Base-by-base conservation (phyloP, 805 yeast species). In the Cyberlindnera saturnus region DNA sequence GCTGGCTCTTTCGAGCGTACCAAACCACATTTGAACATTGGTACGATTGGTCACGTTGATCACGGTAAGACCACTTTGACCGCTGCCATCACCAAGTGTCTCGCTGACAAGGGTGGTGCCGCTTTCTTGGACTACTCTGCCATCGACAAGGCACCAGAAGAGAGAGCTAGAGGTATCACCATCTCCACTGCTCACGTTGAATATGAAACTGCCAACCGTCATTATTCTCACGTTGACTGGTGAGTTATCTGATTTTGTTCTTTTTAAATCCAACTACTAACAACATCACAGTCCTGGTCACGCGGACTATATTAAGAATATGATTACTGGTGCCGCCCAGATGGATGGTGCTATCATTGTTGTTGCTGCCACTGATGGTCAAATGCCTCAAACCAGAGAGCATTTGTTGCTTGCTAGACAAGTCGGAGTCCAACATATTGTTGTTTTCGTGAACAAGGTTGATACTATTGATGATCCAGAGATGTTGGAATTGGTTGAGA, bases 311-410 rank as follows among this genome's bases (percentile, higher is more conserved):
- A 91, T 91, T 72, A 91, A 91, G 77, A 91, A 91, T 72, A 91
- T 91, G 98, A 91, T 91, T 69, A 88, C 96, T 55, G 98, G 98
- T 82, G 97, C 98, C 61, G 96, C 98, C 60, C 96, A 91, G 70
- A 90, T 90, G 97, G 98, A 91, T 69, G 97, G 98, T 77, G 98
- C 97, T 56, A 90, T 91, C 60, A 91, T 91, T 73, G 98, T 91
- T 50, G 98, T 93, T 68, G 99, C 98, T 62, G 99, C 99, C 51
- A 76, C 96, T 45, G 99, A 93, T 64, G 99, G 99, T 63, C 96
- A 89, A 74, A 93, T 91, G 98, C 98, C 97, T 64, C 99, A 93
- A 76, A 93, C 99, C 57, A 87, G 98, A 76, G 99, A 93, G 75
- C 99, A 93, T 74, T 77, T 93, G 74, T 74, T 93, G 69, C 82